Evolutionary conservation across 2,329 filamentous ascomycete species (phyloP), one percentile per base, ranked within the genome.

Genomic region (Hypoxylon sp.): DNA sequence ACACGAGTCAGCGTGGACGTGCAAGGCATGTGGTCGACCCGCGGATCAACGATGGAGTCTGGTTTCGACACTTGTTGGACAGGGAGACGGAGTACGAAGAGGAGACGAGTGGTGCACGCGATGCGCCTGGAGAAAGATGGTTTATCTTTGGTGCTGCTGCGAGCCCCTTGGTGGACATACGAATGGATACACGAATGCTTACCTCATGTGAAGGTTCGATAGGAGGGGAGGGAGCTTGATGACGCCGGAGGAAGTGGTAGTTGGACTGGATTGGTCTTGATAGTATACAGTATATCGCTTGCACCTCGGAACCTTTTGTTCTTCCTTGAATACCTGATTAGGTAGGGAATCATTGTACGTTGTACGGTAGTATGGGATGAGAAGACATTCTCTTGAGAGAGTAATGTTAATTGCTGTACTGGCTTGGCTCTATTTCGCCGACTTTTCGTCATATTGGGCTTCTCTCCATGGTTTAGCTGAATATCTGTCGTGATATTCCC

Each of bases 41-140:
- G 47, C 50, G 16, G 30, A 55, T 17, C 61, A 65, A 46, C 13
- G 34, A 9, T 64, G 62, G 62, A 66, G 63, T 32, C 52, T 66
- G n/a, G 7, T 43, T 2, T 51, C 63, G 6, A 60, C 62, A 20
- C n/a, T 65, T 1, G 8, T 50, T 5, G 62, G 64, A 2, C 38
- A 25, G 6, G 59, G 63, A 2, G 27, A 16, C 4, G 62, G 62
- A 1, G 31, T 45, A 17, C 45, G 64, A 16, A 54, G 57, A 1
- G 61, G 63, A 2, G 23, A 43, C 0, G 59, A 64, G 8, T 66
- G 62, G 62, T 67, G 64, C 21, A 35, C 55, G n/a, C 47, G 62
- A 6, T 67, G 64, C 26, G 61, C 59, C 12, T 62, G 55, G 41
- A 38, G 63, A 27, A 64, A 62, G 56, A 21, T 65, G 12, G 32